These are phyloP conservation scores for Teunomyces gatunensis DNA, from an alignment of 805 yeast genomes.

Conservation along the genomic window DNA sequence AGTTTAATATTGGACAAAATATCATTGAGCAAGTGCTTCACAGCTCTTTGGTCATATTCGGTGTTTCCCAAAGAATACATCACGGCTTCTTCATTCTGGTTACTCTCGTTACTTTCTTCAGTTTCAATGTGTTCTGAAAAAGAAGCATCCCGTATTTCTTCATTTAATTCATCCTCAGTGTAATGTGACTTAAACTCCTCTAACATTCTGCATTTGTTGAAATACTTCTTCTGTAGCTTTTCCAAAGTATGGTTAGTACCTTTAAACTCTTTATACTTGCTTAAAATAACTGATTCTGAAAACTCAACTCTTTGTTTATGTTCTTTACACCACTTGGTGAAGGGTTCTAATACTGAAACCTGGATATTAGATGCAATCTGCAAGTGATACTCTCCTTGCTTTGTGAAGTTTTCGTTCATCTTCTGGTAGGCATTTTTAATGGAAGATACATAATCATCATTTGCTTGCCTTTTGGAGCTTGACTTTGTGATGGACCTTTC, in stretches of 20 bases:
- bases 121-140: conserved; percentile 7
- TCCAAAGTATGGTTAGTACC: conserved; percentile 47
- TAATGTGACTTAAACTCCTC: conserved; percentile 60
- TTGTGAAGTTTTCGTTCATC: conserved; percentile 49
- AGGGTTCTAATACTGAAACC: conserved; percentile 63
- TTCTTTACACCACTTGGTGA: conserved; percentile 69
- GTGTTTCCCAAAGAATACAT: conserved; percentile 32
- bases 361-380: conserved; percentile 62
- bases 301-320: conserved; percentile 66
- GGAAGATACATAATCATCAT: conserved; percentile 62
- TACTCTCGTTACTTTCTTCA: conserved; percentile 4
- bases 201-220: conserved; percentile 70
- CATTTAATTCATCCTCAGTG: conserved; percentile 42
- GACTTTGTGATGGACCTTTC: conserved; percentile 40
- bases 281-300: conserved; percentile 52
- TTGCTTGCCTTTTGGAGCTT: conserved; percentile 37
- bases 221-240: conserved; percentile 63
- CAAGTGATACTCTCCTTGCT: conserved; percentile 58
- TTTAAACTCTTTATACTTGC: conserved; percentile 52
- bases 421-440: conserved; percentile 63
- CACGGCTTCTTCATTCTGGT: conserved; percentile 12
- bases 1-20: conserved; percentile 48
- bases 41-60: conserved; percentile 25
- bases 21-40: conserved; percentile 35
- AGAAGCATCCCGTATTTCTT: conserved; percentile 25